Evolutionary conservation across 805 yeast species (phyloP), one percentile per base, ranked within the genome.

Genomic region (Grigorovia yakushimaensis): DNA sequence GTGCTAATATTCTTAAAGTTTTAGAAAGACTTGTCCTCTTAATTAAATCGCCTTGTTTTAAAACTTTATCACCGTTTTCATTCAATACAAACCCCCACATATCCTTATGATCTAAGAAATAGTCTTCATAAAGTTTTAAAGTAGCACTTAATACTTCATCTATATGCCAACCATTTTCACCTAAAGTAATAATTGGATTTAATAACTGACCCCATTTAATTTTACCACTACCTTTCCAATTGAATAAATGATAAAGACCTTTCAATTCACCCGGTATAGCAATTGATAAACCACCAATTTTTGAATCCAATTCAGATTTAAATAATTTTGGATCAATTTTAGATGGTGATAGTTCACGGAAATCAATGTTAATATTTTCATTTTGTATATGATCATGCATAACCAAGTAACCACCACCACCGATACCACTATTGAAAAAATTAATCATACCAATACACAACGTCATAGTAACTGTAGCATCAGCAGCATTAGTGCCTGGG

Each of bases 231-330:
- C 93, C 88, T 57, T 81, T 91, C 13, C 62, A 52, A 27, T 64
- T 54, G 62, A 67, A 78, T 38, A 91, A 67, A 40, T 72, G 75
- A 56, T 83, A 78, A n/a, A 88, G 68, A 0, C 97, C 98, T 49
- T 80, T 81, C 43, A 91, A 57, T 62, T 91, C 98, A 10, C 98
- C 98, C 0, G 98, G 98, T 18, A 84, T 78, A 1, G 79, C 98
- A 9, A 81, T 79, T 0, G 96, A 87, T n/a, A 88, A 67, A 0
- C 97, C 98, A 3, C 96, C 97, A 18, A 81, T 66, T 53, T 77
- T 76, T 0, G 94, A 74, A 13, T 74, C 62, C 30, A 64, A 47
- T 10, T 76, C 77, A 15, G 70, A 68, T 23, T 53, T 47, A 37
- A 18, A 33, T 8, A 43, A 5, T 24, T 33, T 24, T 37, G 41